These are phyloP conservation scores for Cordyceps fumosorosea DNA, from an alignment of 2,329 filamentous ascomycete genomes.

Conservation along the genomic window DNA sequence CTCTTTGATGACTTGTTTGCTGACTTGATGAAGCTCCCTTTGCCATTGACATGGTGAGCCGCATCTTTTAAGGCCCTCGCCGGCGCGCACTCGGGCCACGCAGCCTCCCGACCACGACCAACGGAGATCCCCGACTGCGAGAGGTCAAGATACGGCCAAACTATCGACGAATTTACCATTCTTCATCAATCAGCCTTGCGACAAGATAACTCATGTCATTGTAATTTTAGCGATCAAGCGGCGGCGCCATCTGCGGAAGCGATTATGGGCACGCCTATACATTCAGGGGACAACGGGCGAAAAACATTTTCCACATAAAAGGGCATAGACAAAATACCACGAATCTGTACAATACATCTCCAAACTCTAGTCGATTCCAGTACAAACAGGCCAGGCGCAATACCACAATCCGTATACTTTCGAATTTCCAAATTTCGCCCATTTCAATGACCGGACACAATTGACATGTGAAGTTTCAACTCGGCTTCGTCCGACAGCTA, in stretches of 20 bases:
- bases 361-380: neutral
- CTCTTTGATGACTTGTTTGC: neutral
- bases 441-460: neutral
- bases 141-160: neutral
- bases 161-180: neutral
- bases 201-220: neutral
- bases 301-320: neutral
- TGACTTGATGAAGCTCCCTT: conserved; percentile 44
- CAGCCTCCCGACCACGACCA: neutral
- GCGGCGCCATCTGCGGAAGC: neutral
- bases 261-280: neutral
- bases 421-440: too few relatives aligned
- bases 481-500: neutral
- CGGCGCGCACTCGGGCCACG: neutral
- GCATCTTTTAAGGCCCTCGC: conserved; percentile 31
- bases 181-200: neutral
- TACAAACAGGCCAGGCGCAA: neutral
- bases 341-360: neutral
- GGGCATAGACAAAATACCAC: conserved; percentile 11
- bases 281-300: neutral
- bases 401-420: neutral
- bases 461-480: neutral
- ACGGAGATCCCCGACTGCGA: neutral
- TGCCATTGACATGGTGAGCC: conserved; percentile 45
- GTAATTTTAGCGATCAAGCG: conserved; percentile 3